These are phyloP conservation scores for Penicillium sp. DNA, from an alignment of 2,329 filamentous ascomycete genomes.

Conservation along the genomic window DNA sequence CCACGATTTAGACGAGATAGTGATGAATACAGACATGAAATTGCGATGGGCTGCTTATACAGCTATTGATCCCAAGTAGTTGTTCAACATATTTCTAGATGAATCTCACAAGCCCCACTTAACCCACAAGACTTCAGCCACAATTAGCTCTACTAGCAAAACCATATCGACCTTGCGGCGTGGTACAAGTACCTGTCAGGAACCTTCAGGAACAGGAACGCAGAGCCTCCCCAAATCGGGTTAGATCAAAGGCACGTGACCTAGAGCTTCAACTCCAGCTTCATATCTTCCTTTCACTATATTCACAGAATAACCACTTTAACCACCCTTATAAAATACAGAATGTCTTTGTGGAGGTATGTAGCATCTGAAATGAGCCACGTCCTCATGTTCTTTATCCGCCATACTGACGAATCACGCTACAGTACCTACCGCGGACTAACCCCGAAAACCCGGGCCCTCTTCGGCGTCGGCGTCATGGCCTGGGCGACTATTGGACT, in stretches of 20 bases:
- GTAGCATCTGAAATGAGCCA: background rate
- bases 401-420: background rate
- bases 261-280: background rate
- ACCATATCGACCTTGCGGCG: constrained; percentile 4
- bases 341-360: constrained; percentile 43
- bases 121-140: constrained; percentile 11
- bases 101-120: constrained; percentile 1
- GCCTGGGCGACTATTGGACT: constrained; percentile 74
- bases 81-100: background rate
- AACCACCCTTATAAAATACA: background rate
- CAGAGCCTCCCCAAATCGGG: background rate
- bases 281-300: background rate
- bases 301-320: background rate
- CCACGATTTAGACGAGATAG: constrained; percentile 20
- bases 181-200: constrained; percentile 17
- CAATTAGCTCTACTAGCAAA: constrained; percentile 1
- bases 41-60: constrained; percentile 4
- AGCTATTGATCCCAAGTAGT: background rate
- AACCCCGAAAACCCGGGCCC: constrained; percentile 66
- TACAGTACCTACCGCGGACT: constrained; percentile 70
- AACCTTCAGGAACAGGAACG: background rate
- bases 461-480: constrained; percentile 73
- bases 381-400: background rate
- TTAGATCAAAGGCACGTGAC: background rate
- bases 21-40: constrained; percentile 19